These are phyloP conservation scores for Colletotrichum salicis DNA, from an alignment of 2,329 filamentous ascomycete species.

Conservation along the genomic window DNA sequence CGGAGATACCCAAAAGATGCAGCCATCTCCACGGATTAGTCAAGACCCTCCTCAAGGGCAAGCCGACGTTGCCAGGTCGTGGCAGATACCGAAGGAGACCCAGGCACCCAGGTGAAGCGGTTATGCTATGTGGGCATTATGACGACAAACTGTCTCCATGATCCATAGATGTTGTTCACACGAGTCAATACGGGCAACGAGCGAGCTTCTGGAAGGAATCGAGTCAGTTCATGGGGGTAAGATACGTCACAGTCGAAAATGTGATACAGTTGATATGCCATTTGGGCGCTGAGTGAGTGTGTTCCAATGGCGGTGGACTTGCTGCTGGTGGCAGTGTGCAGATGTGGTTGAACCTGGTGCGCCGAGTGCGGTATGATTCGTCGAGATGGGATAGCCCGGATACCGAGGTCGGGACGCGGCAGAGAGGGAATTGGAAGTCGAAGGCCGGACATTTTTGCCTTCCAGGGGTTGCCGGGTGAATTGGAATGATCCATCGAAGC, in stretches of 20 bases:
- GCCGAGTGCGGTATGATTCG: slow-evolving; percentile 24
- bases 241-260: slow-evolving; percentile 24
- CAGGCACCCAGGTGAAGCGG: slow-evolving; percentile 19
- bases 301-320: not conserved
- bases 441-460: slow-evolving; percentile 22
- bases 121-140: slow-evolving; percentile 32
- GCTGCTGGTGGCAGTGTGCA: too few relatives aligned
- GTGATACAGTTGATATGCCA: slow-evolving; percentile 4
- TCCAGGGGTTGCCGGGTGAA: slow-evolving; percentile 27
- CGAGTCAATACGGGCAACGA: slow-evolving; percentile 26
- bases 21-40: slow-evolving; percentile 34
- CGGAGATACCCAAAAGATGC: slow-evolving; percentile 28
- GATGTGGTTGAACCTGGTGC: slow-evolving; percentile 1
- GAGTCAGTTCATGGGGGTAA: slow-evolving; percentile 6
- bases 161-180: slow-evolving; percentile 24
- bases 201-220: slow-evolving; percentile 5
- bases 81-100: slow-evolving; percentile 19
- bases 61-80: slow-evolving; percentile 24
- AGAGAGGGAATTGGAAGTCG: not conserved
- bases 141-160: slow-evolving; percentile 31
- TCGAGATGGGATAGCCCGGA: slow-evolving; percentile 11
- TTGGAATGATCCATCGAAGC: not conserved
- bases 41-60: slow-evolving; percentile 8
- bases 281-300: slow-evolving; percentile 30
- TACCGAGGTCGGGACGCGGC: slow-evolving; percentile 24